Base-by-base conservation (phyloP, 2,329 filamentous ascomycete genomes). In the Colletotrichum spaethianum region DNA sequence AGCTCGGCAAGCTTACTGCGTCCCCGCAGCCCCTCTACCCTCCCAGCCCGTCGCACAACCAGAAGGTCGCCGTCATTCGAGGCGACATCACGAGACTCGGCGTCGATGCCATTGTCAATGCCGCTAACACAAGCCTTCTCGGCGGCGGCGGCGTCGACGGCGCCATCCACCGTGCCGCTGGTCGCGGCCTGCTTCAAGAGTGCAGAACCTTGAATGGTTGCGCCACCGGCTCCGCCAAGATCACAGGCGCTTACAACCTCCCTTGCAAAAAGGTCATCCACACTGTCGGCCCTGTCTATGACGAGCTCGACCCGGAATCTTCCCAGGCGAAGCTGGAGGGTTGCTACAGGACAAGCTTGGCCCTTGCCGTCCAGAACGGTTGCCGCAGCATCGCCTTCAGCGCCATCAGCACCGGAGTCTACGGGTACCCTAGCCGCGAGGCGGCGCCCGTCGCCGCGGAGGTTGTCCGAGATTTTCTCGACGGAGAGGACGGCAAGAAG, bases 131-230 rank as follows among this genome's bases (percentile, higher is more conserved):
- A 12, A 88, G 87, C 1, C 89, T 98, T 0, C 87, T 93, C 0
- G 95, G 95, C 66, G 96, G 96, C 64, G 94, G 95, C n/a, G 96
- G 96, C 44, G 95, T 98, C 20, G 93, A 95, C 78, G 93, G 93
- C 50, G 93, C 95, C 36, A 98, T 98, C 76, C 96, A 98, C 80
- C 82, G 88, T 38, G 94, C 93, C 50, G 96, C 96, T 0, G 96
- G 96, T 0, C 88, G 84, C 0, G 81, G 82, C 0, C 89, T 98
- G 0, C 75, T 91, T 26, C 78, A 85, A 11, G 96, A 96, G 83
- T 98, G 96, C 82, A 82, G 84, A n/a, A 87, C 80, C 0, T 86
- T 98, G 2, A 79, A 86, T 59, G 93, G 94, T 62, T 98, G 95
- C 80, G 81, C 76, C 1, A 96, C 94, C 0, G 96, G 96, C 62